Percentiles rank a stretch among this genome's conserved stretches.
Conservation (phyloP, 1,139 yeast species). For the Debaryomycetaceae sp. region DNA sequence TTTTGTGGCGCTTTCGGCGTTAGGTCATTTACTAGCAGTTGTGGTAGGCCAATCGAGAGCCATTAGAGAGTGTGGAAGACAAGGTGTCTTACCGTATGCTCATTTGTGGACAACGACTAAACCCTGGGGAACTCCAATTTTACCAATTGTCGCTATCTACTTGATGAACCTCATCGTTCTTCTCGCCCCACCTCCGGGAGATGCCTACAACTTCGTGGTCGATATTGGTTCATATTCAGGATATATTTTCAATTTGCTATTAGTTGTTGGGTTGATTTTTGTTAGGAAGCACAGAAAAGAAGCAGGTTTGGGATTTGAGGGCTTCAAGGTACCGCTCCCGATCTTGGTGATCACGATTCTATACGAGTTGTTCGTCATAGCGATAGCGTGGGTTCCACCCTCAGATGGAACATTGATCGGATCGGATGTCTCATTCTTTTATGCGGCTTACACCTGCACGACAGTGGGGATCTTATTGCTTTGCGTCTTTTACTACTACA, state of each 20-base stretch:
- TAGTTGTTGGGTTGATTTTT: constrained; percentile 31
- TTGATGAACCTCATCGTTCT: constrained; percentile 34
- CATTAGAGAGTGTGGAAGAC: constrained; percentile 44
- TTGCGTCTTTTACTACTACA: constrained; percentile 28
- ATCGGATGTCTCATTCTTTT: constrained; percentile 31
- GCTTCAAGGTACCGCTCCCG: constrained; percentile 29
- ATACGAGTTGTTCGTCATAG: constrained; percentile 31
- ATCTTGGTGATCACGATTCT: constrained; percentile 23
- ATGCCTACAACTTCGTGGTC: constrained; percentile 41
- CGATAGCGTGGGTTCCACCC: constrained; percentile 36
- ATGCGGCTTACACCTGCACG: constrained; percentile 24
- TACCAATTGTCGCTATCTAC: constrained; percentile 34
- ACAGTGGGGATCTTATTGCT: constrained; percentile 25
- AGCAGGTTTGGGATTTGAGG: constrained; percentile 29
- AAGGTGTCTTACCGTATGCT: constrained; percentile 42
- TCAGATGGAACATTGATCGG: constrained; percentile 26
- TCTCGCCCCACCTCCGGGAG: constrained; percentile 43
- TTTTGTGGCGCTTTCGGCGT: constrained; percentile 38
- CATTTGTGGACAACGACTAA: constrained; percentile 36
- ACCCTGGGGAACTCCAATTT: constrained; percentile 40
- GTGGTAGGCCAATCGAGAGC: constrained; percentile 38
- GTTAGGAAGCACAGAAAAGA: constrained; percentile 31
- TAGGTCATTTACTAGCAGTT: constrained; percentile 39
- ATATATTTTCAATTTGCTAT: constrained; percentile 31
- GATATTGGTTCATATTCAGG: constrained; percentile 30